These are phyloP conservation scores for Fusarium guadeloupense DNA, from an alignment of 2,329 filamentous ascomycete species.

Conservation along the genomic window DNA sequence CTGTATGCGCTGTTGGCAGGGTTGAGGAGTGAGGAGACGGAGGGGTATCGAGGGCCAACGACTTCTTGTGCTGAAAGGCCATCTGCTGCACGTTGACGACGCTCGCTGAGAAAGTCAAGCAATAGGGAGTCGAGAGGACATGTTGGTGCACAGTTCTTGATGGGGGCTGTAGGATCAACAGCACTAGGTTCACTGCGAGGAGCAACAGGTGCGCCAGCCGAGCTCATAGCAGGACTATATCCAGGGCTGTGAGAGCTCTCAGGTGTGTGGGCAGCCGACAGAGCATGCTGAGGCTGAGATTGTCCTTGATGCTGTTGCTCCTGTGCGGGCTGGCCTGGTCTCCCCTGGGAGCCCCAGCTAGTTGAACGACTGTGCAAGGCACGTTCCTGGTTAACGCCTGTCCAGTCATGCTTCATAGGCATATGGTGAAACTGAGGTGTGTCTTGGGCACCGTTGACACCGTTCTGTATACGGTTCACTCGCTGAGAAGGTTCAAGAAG, in stretches of 20 bases:
- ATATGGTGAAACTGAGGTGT: conserved; percentile 55
- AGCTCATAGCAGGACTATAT: conserved; percentile 35
- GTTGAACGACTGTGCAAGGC: conserved; percentile 36
- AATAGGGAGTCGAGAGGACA: conserved; percentile 83
- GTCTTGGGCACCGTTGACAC: conserved; percentile 59
- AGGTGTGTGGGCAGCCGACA: conserved; percentile 32
- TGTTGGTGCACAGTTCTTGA: conserved; percentile 72
- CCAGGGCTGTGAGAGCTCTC: conserved; percentile 37
- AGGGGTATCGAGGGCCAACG: conserved; percentile 80
- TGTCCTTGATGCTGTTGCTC: conserved; percentile 33
- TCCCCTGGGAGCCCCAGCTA: conserved; percentile 40
- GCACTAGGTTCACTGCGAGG: conserved; percentile 33
- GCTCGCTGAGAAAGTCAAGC: conserved; percentile 78
- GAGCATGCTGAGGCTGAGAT: conserved; percentile 17
- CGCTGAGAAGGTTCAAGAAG: conserved; percentile 70
- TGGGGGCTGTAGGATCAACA: conserved; percentile 46
- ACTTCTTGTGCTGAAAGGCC: conserved; percentile 72
- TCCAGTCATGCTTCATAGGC: conserved; percentile 63
- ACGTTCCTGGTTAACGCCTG: conserved; percentile 43
- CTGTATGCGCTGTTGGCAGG: conserved; percentile 69
- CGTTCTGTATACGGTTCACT: conserved; percentile 61
- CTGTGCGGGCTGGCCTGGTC: conserved; percentile 16
- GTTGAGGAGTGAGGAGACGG: conserved; percentile 80
- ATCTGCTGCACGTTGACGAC: conserved; percentile 71
- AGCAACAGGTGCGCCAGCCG: conserved; percentile 22